phyloP scores from a whole-genome alignment of 345 rosid species.

The Turritis glabra region DNA sequence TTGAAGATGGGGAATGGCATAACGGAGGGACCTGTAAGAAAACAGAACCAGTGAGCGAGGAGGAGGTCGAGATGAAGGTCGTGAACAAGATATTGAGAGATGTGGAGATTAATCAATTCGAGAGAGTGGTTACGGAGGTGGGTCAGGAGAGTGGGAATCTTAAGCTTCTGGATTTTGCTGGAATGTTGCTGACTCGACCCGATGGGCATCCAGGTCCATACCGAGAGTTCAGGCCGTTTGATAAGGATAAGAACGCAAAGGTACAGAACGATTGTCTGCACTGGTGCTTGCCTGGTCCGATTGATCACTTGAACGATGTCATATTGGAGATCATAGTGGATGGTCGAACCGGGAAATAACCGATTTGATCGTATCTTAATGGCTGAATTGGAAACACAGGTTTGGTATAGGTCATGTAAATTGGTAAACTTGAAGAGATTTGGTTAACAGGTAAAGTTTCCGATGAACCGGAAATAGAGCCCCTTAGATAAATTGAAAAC shows the following conservation, averaged over 20 bases:
- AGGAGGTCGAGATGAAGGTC: constrained; percentile 61
- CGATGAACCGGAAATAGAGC: neutral
- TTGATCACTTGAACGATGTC: constrained; percentile 79
- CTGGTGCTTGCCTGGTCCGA: constrained; percentile 99
- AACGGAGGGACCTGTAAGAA: constrained; percentile 70
- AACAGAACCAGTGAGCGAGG: constrained; percentile 61
- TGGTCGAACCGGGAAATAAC: constrained; percentile 32
- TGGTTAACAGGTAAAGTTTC: neutral
- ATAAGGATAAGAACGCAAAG: constrained; percentile 54
- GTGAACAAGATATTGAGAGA: constrained; percentile 58
- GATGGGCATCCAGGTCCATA: constrained; percentile 98
- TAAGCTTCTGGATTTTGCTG: constrained; percentile 73
- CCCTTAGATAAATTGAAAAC: neutral
- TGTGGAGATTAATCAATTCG: constrained; percentile 63
- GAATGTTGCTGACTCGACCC: constrained; percentile 65
- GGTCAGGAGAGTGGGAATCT: constrained; percentile 54
- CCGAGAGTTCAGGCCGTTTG: constrained; percentile 70
- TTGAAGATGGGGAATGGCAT: constrained; percentile 91
- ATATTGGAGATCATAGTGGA: constrained; percentile 73
- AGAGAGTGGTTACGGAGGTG: constrained; percentile 56
- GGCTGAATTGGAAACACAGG: constrained; percentile 6
- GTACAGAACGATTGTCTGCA: constrained; percentile 96
- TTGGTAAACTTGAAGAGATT: constrained; percentile 18
- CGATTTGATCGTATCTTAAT: neutral
- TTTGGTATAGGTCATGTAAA: constrained; percentile 21